A percentile compares a stretch with the other conserved stretches of the same genome.
phyloP scores from a whole-genome alignment of 2,329 filamentous ascomycete species.

The Aspergillus oerlinghausenensis region DNA sequence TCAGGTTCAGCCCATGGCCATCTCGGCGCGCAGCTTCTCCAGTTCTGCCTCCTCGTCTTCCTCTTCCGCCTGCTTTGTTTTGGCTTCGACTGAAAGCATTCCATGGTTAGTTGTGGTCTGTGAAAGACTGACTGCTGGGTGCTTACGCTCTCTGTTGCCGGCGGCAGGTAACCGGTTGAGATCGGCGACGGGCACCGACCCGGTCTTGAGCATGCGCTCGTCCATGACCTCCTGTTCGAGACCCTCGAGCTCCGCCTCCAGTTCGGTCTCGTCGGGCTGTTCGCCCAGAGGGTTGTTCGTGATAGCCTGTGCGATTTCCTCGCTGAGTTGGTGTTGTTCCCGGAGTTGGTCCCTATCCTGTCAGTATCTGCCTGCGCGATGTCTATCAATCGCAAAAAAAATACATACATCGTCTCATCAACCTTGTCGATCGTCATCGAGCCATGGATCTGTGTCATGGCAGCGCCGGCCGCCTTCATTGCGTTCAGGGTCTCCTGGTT shows the following conservation, averaged over 20 bases:
- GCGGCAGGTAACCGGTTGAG: slow-evolving; percentile 72
- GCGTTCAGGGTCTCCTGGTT: slow-evolving; percentile 93
- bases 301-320: slow-evolving; percentile 87
- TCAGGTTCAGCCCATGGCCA: slow-evolving; percentile 71
- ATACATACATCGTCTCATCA: slow-evolving; percentile 82
- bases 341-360: slow-evolving; percentile 72
- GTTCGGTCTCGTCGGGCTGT: slow-evolving; percentile 74
- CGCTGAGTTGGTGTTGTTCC: slow-evolving; percentile 87
- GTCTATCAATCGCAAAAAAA: not conserved
- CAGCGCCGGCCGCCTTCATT: slow-evolving; percentile 84
- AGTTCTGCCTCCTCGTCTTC: slow-evolving; percentile 96
- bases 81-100: slow-evolving; percentile 39
- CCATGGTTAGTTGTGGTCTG: not conserved
- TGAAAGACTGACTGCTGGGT: not conserved
- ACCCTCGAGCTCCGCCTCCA: slow-evolving; percentile 78
- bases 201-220: slow-evolving; percentile 87
- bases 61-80: slow-evolving; percentile 57
- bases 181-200: slow-evolving; percentile 75
- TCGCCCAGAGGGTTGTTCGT: slow-evolving; percentile 64
- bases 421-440: slow-evolving; percentile 91
- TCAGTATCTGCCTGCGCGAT: slow-evolving; percentile 2
- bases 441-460: slow-evolving; percentile 90
- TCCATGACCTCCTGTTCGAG: slow-evolving; percentile 91
- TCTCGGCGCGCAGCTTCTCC: slow-evolving; percentile 88
- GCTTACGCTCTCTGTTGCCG: slow-evolving; percentile 70